Percentiles rank a stretch among this genome's conserved stretches.
These are phyloP conservation scores for Colletotrichum sublineola DNA, from an alignment of 2,329 filamentous ascomycete genomes.

Conservation along the genomic window DNA sequence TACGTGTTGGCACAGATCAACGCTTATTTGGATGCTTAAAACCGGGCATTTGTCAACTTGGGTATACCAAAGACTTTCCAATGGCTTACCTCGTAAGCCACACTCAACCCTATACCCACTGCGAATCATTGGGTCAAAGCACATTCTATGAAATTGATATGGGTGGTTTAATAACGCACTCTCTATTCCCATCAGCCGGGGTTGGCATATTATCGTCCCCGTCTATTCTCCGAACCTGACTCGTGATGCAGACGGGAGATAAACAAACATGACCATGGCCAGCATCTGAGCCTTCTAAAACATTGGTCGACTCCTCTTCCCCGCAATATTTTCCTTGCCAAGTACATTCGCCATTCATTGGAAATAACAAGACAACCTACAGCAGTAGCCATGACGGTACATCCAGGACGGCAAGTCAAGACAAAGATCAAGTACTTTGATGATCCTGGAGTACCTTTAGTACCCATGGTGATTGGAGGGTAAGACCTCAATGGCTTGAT, in stretches of 20 bases:
- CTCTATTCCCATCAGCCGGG: slow-evolving; percentile 9
- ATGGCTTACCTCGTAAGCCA: background rate
- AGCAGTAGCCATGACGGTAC: background rate
- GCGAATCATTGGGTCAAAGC: background rate
- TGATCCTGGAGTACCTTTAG: slow-evolving; percentile 37
- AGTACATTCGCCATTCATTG: background rate
- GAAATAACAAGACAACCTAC: background rate
- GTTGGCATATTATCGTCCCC: slow-evolving; percentile 19
- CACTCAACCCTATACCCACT: too few species aligned
- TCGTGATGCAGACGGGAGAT: slow-evolving; percentile 27
- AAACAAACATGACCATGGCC: slow-evolving; percentile 8
- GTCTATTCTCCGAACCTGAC: slow-evolving; percentile 17
- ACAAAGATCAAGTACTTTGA: slow-evolving; percentile 40
- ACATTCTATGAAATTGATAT: slow-evolving; percentile 1
- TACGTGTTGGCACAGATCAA: background rate
- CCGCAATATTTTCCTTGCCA: too few species aligned
- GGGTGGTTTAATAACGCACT: slow-evolving; percentile 19
- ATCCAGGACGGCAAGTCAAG: slow-evolving; percentile 29
- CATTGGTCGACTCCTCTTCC: background rate
- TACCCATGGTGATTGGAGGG: slow-evolving; percentile 40
- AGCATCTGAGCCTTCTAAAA: background rate
- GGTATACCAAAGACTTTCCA: background rate
- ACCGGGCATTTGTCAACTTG: background rate
- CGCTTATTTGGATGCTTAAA: too few species aligned
- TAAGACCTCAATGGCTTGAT: background rate